Evolutionary conservation across 1,284 basidiomycete genomes (phyloP).

Genomic region (Neolentinus lepideus): DNA sequence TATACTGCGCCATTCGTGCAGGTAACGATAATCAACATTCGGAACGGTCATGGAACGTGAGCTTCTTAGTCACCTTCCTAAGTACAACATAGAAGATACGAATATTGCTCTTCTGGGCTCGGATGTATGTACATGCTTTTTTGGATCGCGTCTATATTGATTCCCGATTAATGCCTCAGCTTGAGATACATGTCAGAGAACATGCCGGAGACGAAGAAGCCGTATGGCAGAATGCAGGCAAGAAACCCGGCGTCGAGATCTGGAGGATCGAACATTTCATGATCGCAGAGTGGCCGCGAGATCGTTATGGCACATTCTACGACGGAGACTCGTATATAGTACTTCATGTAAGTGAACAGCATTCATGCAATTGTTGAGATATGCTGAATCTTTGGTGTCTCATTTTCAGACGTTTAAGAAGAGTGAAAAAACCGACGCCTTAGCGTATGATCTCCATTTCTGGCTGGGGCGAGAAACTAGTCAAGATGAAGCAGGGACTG

Average conservation of each 20-base stretch:
- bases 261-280: conserved; percentile 57
- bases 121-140: conserved; percentile 33
- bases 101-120: conserved; percentile 58
- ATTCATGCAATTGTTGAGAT: background rate
- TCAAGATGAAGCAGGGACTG: conserved; percentile 59
- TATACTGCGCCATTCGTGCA: too few relatives aligned
- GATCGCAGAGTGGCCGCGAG: conserved; percentile 45
- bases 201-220: conserved; percentile 43
- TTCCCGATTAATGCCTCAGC: conserved; percentile 24
- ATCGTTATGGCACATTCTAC: conserved; percentile 47
- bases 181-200: conserved; percentile 50
- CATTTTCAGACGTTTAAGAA: conserved; percentile 46
- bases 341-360: conserved; percentile 35
- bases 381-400: background rate
- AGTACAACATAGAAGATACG: conserved; percentile 51
- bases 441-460: conserved; percentile 58
- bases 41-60: background rate
- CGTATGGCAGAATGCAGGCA: conserved; percentile 45
- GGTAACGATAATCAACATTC: background rate
- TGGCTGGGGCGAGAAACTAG: conserved; percentile 56
- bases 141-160: background rate
- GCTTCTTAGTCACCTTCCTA: conserved; percentile 18
- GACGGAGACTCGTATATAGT: conserved; percentile 62
- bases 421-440: conserved; percentile 33
- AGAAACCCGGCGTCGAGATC: conserved; percentile 35